A percentile compares a stretch with the other conserved stretches of the same genome.
These are phyloP conservation scores for Tarenaya hassleriana DNA, from an alignment of 345 rosid species.

Conservation along the genomic window DNA sequence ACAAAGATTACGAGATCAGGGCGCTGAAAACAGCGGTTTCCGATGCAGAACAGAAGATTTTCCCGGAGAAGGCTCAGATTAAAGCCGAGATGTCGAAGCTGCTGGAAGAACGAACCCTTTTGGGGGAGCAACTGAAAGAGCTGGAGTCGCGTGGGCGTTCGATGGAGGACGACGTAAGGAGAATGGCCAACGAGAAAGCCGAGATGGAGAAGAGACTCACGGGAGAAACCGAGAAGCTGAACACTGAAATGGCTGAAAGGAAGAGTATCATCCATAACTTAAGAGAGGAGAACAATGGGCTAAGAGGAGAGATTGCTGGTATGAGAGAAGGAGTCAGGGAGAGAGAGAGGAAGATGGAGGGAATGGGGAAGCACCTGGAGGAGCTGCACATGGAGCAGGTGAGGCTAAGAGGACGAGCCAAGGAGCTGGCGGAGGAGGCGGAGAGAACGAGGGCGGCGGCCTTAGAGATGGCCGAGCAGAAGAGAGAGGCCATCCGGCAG, in stretches of 20 bases:
- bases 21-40: conserved; percentile 47
- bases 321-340: conserved; percentile 34
- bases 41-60: conserved; percentile 60
- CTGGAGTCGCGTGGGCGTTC: conserved; percentile 49
- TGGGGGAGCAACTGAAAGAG: conserved; percentile 50
- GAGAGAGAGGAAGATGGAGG: conserved; percentile 33
- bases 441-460: conserved; percentile 39
- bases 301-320: conserved; percentile 33
- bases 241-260: conserved; percentile 32
- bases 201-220: conserved; percentile 35
- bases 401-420: conserved; percentile 37
- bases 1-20: conserved; percentile 61
- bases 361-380: conserved; percentile 43
- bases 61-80: conserved; percentile 53
- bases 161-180: conserved; percentile 48
- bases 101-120: conserved; percentile 34
- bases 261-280: conserved; percentile 23
- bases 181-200: conserved; percentile 37
- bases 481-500: conserved; percentile 68
- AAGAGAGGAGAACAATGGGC: conserved; percentile 24
- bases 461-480: conserved; percentile 54
- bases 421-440: conserved; percentile 43
- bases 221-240: conserved; percentile 31
- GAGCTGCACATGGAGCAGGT: conserved; percentile 44
- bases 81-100: conserved; percentile 54